Conservation (phyloP, 768 basidiomycete genomes). For the Austroboletus eburneus region DNA sequence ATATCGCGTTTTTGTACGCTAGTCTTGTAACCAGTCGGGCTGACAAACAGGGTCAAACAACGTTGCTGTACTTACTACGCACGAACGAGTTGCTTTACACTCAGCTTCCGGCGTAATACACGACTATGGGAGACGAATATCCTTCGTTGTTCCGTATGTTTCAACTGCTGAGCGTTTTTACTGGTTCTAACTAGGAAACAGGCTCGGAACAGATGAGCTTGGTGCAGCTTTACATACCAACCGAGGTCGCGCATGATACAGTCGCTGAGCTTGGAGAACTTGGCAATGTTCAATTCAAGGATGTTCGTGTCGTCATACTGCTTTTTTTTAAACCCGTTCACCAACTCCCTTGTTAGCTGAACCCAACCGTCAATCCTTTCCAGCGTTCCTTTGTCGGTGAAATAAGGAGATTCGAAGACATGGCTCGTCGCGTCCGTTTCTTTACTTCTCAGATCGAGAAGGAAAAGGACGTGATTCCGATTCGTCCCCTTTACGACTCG, state of each 20-base stretch:
- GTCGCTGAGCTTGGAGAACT: conserved; percentile 94
- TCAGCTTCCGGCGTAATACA: conserved; percentile 1
- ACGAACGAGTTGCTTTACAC: no score
- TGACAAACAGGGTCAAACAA: conserved; percentile 24
- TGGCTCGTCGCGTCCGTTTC: conserved; percentile 91
- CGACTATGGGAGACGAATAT: conserved; percentile 69
- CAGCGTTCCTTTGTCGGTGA: conserved; percentile 98
- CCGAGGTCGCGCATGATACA: conserved; percentile 96
- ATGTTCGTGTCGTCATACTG: conserved; percentile 52
- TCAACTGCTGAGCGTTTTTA: background rate
- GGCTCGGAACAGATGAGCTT: conserved; percentile 98
- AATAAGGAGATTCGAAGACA: conserved; percentile 92
- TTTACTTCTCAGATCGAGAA: conserved; percentile 83
- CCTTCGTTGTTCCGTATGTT: conserved; percentile 75
- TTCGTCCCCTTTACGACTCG: conserved; percentile 84
- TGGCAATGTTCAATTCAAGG: conserved; percentile 95
- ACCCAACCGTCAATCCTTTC: conserved; percentile 93
- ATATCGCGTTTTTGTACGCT: background rate
- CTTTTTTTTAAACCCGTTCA: conserved; percentile 3
- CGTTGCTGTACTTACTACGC: no score
- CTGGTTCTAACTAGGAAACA: conserved; percentile 28
- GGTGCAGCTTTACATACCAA: conserved; percentile 94
- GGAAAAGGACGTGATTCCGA: conserved; percentile 75
- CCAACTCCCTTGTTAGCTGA: conserved; percentile 53
- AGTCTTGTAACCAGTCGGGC: background rate